Evolutionary conservation across 2,329 filamentous ascomycete genomes (phyloP).

Genomic region (Talaromyces sp.): DNA sequence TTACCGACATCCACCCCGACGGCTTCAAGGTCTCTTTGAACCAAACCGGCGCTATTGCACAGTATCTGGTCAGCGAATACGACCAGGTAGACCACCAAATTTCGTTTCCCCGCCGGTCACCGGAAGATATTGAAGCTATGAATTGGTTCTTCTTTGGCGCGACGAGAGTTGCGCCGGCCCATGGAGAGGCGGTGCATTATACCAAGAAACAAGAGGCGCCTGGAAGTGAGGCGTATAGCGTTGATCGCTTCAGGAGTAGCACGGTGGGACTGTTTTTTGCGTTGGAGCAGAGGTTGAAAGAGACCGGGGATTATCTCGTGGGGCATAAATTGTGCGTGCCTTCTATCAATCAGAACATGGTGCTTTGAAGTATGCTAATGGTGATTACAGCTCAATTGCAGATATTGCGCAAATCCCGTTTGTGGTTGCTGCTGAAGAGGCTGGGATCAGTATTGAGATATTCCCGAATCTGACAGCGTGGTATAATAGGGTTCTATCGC

Average conservation of each 20-base stretch:
- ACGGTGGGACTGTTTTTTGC: neutral
- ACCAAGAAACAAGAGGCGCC: neutral
- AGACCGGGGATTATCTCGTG: slow-evolving; percentile 6
- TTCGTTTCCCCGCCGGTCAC: neutral
- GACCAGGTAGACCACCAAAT: neutral
- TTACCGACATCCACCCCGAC: neutral
- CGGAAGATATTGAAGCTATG: neutral
- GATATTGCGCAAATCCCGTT: slow-evolving; percentile 6
- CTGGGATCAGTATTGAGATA: neutral
- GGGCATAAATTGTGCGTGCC: slow-evolving; percentile 3
- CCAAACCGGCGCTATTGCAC: neutral
- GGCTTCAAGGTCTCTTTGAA: neutral
- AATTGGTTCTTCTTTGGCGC: slow-evolving; percentile 2
- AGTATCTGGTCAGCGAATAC: neutral
- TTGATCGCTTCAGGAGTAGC: neutral
- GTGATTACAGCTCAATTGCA: neutral
- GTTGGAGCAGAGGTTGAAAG: neutral
- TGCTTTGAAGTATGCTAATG: neutral
- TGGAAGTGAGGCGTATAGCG: neutral
- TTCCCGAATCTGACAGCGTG: neutral
- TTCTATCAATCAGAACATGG: neutral
- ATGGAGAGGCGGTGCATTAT: neutral
- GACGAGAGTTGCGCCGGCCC: neutral
- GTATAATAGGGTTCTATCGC: neutral
- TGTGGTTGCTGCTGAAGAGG: slow-evolving; percentile 7